Conservation (phyloP, 140 eudicot species). For the Cichorium intybus region DNA sequence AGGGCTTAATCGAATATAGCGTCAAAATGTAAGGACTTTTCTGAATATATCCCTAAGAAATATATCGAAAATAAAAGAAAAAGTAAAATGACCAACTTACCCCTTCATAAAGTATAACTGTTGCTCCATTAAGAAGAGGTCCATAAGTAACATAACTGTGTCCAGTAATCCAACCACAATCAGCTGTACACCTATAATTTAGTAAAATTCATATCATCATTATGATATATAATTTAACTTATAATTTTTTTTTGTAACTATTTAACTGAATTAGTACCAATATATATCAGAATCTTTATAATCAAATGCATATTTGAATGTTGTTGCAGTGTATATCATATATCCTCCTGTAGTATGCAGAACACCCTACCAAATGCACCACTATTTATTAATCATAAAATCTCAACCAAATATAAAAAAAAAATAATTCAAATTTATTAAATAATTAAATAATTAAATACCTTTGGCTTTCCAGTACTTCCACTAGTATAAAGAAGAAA, state of each 20-base stretch:
- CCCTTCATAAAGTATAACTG: constrained; percentile 93
- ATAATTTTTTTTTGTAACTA: too few relatives aligned
- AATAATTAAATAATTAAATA: constrained; percentile 14
- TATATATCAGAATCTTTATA: constrained; percentile 85
- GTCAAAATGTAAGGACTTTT: too few relatives aligned
- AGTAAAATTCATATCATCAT: background rate
- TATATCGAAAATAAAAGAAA: too few relatives aligned
- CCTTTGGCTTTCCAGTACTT: constrained; percentile 99
- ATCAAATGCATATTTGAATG: constrained; percentile 97
- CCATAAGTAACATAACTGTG: constrained; percentile 99
- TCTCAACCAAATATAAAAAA: too few relatives aligned
- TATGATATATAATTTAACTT: too few relatives aligned
- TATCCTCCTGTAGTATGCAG: constrained; percentile 99
- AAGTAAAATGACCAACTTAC: too few relatives aligned
- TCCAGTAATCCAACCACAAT: constrained; percentile 99
- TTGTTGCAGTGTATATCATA: constrained; percentile 95
- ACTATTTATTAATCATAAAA: constrained; percentile 15
- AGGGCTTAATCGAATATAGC: too few relatives aligned
- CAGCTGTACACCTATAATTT: constrained; percentile 89
- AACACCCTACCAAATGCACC: constrained; percentile 68
- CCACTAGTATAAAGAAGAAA: constrained; percentile 98
- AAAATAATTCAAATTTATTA: background rate
- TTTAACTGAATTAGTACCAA: constrained; percentile 57
- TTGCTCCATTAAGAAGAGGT: constrained; percentile 96
- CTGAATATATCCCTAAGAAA: too few relatives aligned